Conservation (phyloP, 306 rosid species). For the Ceratonia siliqua region DNA sequence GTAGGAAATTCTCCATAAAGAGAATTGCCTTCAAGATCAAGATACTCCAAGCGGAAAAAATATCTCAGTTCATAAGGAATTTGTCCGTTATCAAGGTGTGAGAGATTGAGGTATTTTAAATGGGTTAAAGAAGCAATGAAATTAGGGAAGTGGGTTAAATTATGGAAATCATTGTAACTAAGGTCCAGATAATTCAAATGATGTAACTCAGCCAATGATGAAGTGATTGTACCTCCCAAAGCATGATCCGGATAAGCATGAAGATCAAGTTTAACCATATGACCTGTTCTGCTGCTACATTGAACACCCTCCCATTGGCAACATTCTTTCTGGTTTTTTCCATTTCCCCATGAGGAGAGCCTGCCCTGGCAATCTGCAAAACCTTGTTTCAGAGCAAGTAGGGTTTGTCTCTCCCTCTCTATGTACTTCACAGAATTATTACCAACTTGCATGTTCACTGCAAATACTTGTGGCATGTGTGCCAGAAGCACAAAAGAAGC, state of each 20-base stretch:
- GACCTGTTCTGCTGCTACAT: neutral
- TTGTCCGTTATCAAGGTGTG: neutral
- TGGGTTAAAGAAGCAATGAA: neutral
- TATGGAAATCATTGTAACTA: neutral
- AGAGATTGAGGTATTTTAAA: neutral
- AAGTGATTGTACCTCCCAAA: neutral
- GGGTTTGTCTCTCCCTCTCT: neutral
- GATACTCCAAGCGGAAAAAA: neutral
- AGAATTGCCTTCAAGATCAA: neutral
- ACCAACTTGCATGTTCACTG: neutral
- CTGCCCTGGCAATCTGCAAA: neutral
- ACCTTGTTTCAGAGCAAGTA: neutral
- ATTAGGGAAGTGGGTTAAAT: neutral
- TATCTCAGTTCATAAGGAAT: neutral
- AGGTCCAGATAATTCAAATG: too few relatives aligned
- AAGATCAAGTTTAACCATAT: constrained; percentile 8
- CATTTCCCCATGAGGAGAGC: neutral
- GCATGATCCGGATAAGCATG: neutral
- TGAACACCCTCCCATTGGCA: neutral
- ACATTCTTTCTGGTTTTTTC: neutral
- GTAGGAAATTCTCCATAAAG: too few relatives aligned
- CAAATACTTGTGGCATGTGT: neutral
- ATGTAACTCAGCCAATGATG: neutral
- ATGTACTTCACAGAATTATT: neutral
- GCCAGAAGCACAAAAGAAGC: neutral